Evolutionary conservation across 176 grass and related monocot species (phyloP), one percentile per base, ranked within the genome.

Genomic region (Guadua angustifolia): DNA sequence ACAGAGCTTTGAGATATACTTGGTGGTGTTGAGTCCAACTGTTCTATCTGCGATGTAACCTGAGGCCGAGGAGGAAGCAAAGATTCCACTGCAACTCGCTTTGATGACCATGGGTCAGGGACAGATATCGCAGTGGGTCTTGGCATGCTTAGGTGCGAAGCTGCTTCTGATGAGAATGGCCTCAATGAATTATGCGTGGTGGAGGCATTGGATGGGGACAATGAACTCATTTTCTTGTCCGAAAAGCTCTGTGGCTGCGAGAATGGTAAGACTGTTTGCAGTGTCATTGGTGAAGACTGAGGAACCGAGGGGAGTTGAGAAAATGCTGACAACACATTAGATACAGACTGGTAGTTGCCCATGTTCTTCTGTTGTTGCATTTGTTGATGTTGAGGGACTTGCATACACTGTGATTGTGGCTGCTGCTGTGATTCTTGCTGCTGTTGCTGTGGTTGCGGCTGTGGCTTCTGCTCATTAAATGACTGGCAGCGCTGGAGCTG

Each of bases 61-160:
- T 91, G 93, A 76, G 79, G 24, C 2, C 64, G 82, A 68, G 90
- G 89, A 52, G 82, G 71, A 75, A 88, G 69, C 40, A 90, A 69
- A 79, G 97, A 89, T 74, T 94, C 93, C 85, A 99, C 82, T 36
- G 86, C 91, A 66, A 95, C 75, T 68, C 89, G 83, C 66, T 94
- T 99, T 11, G 91, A 89, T 43, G 93, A 90, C 93, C 89, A 96
- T 66, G 88, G 81, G 59, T 80, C 94, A 12, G 73, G 44, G 45
- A 88, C 79, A 68, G 86, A 38, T 84, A 94, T 26, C 0, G 88
- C 85, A 38, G 88, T 91, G 19, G 89, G 71, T 73, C 90, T 96
- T 75, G 86, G 83, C 88, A 95, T 80, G 33, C 70, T 92, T 51
- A 88, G 77, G 75, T 88, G 85, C 24, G 93, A 81, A 84, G 83